phyloP scores from a whole-genome alignment of 2,329 filamentous ascomycete species.

The Diaporthe citriasiana region DNA sequence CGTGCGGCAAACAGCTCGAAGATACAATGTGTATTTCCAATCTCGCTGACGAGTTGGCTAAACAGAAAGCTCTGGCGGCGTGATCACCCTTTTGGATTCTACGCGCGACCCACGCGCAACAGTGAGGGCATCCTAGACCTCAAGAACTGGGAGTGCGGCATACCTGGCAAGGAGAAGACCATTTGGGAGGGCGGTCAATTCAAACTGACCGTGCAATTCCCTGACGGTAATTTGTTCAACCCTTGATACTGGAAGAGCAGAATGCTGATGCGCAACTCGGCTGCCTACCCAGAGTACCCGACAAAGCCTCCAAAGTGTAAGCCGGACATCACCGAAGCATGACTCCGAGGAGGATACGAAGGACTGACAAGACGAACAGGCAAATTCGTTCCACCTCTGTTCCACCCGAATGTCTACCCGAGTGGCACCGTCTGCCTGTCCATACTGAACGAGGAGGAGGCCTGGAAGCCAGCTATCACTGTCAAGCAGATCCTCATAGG shows the following conservation, averaged over 20 bases:
- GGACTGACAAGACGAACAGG: constrained; percentile 64
- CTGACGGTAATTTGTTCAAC: constrained; percentile 80
- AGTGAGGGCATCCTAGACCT: constrained; percentile 87
- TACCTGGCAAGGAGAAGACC: constrained; percentile 96
- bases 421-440: constrained; percentile 97
- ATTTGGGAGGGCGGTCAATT: constrained; percentile 98
- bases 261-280: constrained; percentile 43
- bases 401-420: constrained; percentile 98
- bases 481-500: constrained; percentile 98
- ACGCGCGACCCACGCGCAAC: constrained; percentile 87
- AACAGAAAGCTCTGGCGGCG: constrained; percentile 93
- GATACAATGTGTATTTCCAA: background rate
- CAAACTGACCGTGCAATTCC: constrained; percentile 93
- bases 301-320: constrained; percentile 99
- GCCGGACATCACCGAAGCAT: constrained; percentile 51
- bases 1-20: constrained; percentile 48
- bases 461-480: constrained; percentile 98
- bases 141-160: constrained; percentile 96
- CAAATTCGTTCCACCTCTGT: constrained; percentile 96
- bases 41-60: constrained; percentile 14
- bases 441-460: constrained; percentile 98
- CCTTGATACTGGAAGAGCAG: background rate
- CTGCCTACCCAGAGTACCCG: constrained; percentile 81
- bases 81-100: constrained; percentile 98
- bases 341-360: background rate